phyloP scores from a whole-genome alignment of 2,329 filamentous ascomycete genomes.

The Trichoderma oligosporum region DNA sequence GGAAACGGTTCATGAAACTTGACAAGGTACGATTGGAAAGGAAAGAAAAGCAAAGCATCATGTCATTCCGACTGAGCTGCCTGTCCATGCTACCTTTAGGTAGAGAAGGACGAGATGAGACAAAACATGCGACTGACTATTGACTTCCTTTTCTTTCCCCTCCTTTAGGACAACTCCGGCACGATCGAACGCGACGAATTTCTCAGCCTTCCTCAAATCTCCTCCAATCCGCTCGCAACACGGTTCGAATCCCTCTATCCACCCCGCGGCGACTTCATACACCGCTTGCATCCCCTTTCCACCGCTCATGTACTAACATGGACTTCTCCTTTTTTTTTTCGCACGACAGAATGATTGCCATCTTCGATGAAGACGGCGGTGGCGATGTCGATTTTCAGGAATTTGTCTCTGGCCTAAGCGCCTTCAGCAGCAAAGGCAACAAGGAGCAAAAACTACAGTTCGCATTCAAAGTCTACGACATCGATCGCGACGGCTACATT shows the following conservation, averaged over 20 bases:
- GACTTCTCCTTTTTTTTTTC: not conserved
- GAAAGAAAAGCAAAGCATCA: not conserved
- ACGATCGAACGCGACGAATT: constrained; percentile 99
- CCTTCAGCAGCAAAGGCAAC: constrained; percentile 96
- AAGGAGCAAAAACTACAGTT: constrained; percentile 98
- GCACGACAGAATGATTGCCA: constrained; percentile 81
- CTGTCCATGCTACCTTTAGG: not conserved
- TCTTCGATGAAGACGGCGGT: constrained; percentile 97
- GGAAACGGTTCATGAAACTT: constrained; percentile 98
- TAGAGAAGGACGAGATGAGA: not conserved
- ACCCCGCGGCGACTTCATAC: not conserved
- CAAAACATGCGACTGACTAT: not conserved
- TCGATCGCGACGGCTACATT: constrained; percentile 97
- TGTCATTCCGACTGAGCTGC: not conserved
- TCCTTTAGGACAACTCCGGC: constrained; percentile 81
- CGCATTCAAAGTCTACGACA: constrained; percentile 99
- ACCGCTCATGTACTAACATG: not conserved
- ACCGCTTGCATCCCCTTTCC: not conserved
- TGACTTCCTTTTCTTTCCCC: not conserved
- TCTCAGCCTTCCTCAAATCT: constrained; percentile 93
- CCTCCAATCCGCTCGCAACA: constrained; percentile 93
- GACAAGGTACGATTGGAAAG: constrained; percentile 68
- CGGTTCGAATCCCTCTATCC: constrained; percentile 52
- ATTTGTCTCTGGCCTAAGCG: constrained; percentile 90
- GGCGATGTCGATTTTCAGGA: constrained; percentile 98